Evolutionary conservation across 192 early-diverging fungal species (phyloP).

Genomic region (Linnemannia hyalina): DNA sequence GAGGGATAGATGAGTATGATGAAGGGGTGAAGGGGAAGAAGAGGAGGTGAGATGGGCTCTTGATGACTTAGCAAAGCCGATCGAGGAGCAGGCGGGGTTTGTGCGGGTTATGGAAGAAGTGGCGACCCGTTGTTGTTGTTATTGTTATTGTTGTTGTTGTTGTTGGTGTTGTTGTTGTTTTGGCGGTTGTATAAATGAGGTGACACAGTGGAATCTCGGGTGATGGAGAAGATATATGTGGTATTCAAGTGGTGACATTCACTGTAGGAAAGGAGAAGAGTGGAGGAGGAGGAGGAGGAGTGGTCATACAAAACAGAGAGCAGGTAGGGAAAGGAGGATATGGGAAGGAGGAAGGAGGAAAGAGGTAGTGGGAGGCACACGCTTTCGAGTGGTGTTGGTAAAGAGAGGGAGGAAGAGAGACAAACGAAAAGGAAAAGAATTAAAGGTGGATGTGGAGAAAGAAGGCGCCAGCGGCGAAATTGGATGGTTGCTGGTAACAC

Average conservation of each 20-base stretch:
- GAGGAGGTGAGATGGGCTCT: not conserved
- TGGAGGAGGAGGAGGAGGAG: not conserved
- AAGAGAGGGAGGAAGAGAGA: not conserved
- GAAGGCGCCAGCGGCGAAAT: too few species aligned
- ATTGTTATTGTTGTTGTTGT: not conserved
- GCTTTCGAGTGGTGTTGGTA: too few species aligned
- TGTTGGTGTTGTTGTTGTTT: not conserved
- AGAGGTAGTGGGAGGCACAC: too few species aligned
- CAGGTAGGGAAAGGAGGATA: not conserved
- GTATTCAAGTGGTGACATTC: conserved; percentile 1
- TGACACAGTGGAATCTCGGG: not conserved
- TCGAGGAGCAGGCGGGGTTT: conserved; percentile 3
- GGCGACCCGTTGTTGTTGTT: not conserved
- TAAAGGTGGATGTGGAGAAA: too few species aligned
- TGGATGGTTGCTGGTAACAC: not conserved
- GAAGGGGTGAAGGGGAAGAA: not conserved
- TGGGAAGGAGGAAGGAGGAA: not conserved
- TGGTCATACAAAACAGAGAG: not conserved
- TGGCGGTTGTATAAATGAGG: not conserved
- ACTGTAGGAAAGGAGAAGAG: not conserved
- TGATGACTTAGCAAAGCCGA: not conserved
- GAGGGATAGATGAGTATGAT: not conserved
- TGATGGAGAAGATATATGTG: not conserved
- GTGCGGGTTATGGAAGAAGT: not conserved
- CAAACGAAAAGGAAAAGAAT: not conserved